Evolutionary conservation across 805 yeast genomes (phyloP).

Genomic region (Spathaspora girioi): DNA sequence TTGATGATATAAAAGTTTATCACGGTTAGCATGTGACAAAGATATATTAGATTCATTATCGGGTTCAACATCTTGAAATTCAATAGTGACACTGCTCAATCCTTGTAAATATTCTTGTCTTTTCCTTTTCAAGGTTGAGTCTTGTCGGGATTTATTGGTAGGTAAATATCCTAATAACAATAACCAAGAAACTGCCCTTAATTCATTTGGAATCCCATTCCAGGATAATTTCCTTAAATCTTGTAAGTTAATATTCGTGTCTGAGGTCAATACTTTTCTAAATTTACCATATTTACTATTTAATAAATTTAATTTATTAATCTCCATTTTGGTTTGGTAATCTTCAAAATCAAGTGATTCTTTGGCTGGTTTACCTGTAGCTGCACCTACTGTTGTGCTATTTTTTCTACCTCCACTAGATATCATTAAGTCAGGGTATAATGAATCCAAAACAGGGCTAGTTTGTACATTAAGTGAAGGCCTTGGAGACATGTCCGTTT

Average conservation of each 20-base stretch:
- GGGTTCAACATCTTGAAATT: constrained; percentile 26
- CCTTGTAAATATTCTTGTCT: constrained; percentile 84
- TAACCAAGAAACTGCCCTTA: constrained; percentile 88
- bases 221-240: constrained; percentile 80
- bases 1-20: constrained; percentile 86
- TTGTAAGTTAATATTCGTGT: constrained; percentile 55
- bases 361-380: not conserved
- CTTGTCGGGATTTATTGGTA: constrained; percentile 74
- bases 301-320: constrained; percentile 55
- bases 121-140: constrained; percentile 66
- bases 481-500: constrained; percentile 5
- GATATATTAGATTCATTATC: constrained; percentile 12
- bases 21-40: constrained; percentile 11
- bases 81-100: constrained; percentile 53
- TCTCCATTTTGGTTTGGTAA: constrained; percentile 41
- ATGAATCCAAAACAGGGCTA: constrained; percentile 29
- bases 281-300: constrained; percentile 64
- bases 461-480: constrained; percentile 20
- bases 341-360: constrained; percentile 19
- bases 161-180: constrained; percentile 86
- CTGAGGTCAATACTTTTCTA: constrained; percentile 52
- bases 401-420: constrained; percentile 9
- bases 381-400: too few species aligned
- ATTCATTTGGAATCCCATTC: constrained; percentile 86
- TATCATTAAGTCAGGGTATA: constrained; percentile 34